Conservation (phyloP, 441 rosid genomes). For the Gossypium trilobum region DNA sequence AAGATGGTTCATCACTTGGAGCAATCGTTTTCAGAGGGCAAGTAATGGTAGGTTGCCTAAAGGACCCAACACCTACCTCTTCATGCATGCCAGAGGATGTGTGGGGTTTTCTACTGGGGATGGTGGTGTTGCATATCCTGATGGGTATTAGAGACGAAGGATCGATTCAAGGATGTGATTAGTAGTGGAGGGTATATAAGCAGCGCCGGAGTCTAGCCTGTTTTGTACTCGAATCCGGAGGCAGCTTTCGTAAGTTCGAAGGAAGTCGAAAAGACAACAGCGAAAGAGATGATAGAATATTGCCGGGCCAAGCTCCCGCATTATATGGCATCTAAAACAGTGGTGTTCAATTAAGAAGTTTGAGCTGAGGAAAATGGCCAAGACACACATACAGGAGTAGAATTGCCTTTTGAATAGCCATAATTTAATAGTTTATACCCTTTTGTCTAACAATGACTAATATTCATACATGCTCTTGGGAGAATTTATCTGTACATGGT, state of each 20-base stretch:
- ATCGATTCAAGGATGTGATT: constrained; percentile 51
- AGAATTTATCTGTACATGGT: neutral
- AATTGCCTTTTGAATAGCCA: neutral
- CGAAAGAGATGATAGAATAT: constrained; percentile 35
- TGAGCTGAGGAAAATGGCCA: constrained; percentile 34
- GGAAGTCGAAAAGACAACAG: constrained; percentile 18
- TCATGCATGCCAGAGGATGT: constrained; percentile 24
- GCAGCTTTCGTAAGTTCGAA: constrained; percentile 48
- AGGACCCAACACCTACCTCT: constrained; percentile 27
- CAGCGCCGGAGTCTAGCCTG: constrained; percentile 42
- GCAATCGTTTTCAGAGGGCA: constrained; percentile 33
- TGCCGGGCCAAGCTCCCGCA: constrained; percentile 30
- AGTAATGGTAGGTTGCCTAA: constrained; percentile 37
- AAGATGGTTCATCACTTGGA: constrained; percentile 35
- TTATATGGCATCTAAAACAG: constrained; percentile 40
- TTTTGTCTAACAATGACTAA: neutral
- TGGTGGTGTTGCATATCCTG: constrained; percentile 39
- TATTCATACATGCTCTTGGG: neutral
- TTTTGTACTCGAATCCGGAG: constrained; percentile 41
- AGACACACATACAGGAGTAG: neutral
- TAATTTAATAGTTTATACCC: neutral
- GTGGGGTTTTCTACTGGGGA: constrained; percentile 47
- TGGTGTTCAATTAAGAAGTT: constrained; percentile 40
- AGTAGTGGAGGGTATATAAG: constrained; percentile 48
- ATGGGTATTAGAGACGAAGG: constrained; percentile 51